Base-by-base conservation (phyloP, 2,329 filamentous ascomycete species). In the Pseudocercospora musae region DNA sequence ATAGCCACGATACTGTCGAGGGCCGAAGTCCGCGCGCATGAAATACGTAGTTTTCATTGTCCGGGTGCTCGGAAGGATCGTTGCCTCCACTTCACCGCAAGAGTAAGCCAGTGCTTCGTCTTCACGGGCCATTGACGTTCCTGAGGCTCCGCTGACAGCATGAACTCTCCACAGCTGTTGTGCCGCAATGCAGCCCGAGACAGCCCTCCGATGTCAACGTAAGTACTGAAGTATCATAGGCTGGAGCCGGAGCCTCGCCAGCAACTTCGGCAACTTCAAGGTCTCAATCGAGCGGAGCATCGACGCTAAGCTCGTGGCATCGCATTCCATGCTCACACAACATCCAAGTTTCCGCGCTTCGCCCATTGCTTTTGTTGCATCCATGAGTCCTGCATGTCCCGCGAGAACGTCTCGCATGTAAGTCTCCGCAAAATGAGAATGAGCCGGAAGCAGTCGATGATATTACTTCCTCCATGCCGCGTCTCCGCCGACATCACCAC, bases 91-190 rank as follows among this genome's bases (percentile, higher is more conserved):
- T 5, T 52, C 13, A 52, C 11, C 23, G 25, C 25, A 29, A 18
- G 1, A 25, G 15, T 8, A 31, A 11, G 6, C 48, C 13, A 29
- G 10, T 52, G 48, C 25, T 31, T n/a, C 25, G 13, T 11, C n/a
- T n/a, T 21, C 11, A 52, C 11, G 18, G 48, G 4, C 23, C 21
- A 15, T 52, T 21, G 25, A 29, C 27, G 53, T 56, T 42, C 53
- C 53, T 56, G 53, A 56, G 53, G 53, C 33, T 56, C 53, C 33
- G 53, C 53, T 44, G 52, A 55, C 52, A 21, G 52, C 52, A 55
- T 40, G 52, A 37, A 55, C 23, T 50, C 46, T 50, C 13, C 52
- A 25, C 37, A 20, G 3, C 29, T 18, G 52, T 13, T 55, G 52
- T 55, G 52, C 18, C 52, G 52, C 33, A 18, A 55, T 55, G 20